Conservation (phyloP, 2,329 filamentous ascomycete genomes). For the Triangularia verruculosa region DNA sequence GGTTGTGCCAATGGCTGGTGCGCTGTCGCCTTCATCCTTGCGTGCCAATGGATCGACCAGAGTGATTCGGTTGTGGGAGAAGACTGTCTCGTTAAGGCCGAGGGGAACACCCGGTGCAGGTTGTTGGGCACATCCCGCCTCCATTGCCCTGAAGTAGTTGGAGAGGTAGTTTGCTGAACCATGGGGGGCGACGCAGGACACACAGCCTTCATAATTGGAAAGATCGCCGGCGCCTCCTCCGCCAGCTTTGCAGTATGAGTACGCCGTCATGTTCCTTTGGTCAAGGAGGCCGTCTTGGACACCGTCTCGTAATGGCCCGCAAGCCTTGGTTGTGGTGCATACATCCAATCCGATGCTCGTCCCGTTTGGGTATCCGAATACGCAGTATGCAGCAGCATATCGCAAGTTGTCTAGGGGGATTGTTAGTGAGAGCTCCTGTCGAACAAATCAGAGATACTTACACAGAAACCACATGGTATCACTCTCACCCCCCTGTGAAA, state of each 20-base stretch:
- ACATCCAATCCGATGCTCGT: slow-evolving; percentile 43
- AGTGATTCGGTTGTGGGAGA: slow-evolving; percentile 29
- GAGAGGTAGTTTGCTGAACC: slow-evolving; percentile 43
- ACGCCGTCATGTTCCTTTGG: slow-evolving; percentile 36
- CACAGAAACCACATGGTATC: slow-evolving; percentile 57
- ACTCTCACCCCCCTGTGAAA: slow-evolving; percentile 45
- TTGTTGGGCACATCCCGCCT: slow-evolving; percentile 50
- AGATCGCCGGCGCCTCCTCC: slow-evolving; percentile 38
- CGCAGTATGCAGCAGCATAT: slow-evolving; percentile 50
- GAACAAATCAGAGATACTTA: slow-evolving; percentile 35
- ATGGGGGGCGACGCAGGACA: slow-evolving; percentile 45
- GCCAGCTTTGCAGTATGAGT: slow-evolving; percentile 46
- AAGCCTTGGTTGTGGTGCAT: slow-evolving; percentile 51
- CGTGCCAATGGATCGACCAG: slow-evolving; percentile 35
- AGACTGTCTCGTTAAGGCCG: slow-evolving; percentile 32
- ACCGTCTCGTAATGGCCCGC: slow-evolving; percentile 42
- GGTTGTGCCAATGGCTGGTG: slow-evolving; percentile 34
- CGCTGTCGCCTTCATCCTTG: slow-evolving; percentile 13
- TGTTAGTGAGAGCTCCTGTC: slow-evolving; percentile 18
- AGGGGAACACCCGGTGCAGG: slow-evolving; percentile 34
- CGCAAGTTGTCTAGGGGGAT: slow-evolving; percentile 48
- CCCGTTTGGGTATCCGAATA: slow-evolving; percentile 52
- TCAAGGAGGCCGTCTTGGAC: slow-evolving; percentile 41
- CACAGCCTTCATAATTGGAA: slow-evolving; percentile 39
- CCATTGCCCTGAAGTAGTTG: slow-evolving; percentile 51